Percentiles rank a stretch among this genome's conserved stretches.
phyloP scores from a whole-genome alignment of 768 basidiomycete species.

The Suillus brevipes region DNA sequence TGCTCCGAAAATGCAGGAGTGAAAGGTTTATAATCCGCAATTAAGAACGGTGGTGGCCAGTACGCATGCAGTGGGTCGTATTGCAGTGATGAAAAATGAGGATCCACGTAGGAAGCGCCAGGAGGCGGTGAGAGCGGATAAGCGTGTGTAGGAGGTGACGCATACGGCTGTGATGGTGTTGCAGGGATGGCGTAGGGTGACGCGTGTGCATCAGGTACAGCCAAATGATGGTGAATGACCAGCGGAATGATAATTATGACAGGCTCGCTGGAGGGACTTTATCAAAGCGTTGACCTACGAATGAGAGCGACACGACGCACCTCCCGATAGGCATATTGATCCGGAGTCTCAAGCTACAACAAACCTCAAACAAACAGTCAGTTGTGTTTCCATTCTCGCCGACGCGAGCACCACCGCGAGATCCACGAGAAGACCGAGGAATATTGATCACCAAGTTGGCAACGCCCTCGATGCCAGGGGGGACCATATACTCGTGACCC shows the following conservation, averaged over 20 bases:
- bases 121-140: conserved; percentile 29
- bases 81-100: conserved; percentile 1
- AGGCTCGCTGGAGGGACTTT: conserved; percentile 57
- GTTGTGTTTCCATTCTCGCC: conserved; percentile 46
- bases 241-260: conserved; percentile 65
- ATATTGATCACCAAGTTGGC: conserved; percentile 81
- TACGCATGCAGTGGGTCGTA: not conserved
- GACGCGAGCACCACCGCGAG: conserved; percentile 60
- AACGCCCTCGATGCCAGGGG: conserved; percentile 73
- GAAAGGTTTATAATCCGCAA: not conserved
- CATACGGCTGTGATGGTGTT: conserved; percentile 21
- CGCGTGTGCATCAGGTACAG: conserved; percentile 43
- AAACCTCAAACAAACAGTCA: conserved; percentile 67
- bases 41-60: not conserved
- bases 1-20: conserved; percentile 2
- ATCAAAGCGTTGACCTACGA: conserved; percentile 10
- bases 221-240: conserved; percentile 61
- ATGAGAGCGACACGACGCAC: conserved; percentile 39
- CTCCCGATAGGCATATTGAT: conserved; percentile 68
- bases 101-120: conserved; percentile 5
- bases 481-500: conserved; percentile 72
- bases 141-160: conserved; percentile 16
- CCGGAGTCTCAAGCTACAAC: conserved; percentile 60
- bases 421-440: conserved; percentile 63
- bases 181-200: conserved; percentile 23